Base-by-base conservation (phyloP, 1,284 basidiomycete species). In the Apiotrichum gracile region DNA sequence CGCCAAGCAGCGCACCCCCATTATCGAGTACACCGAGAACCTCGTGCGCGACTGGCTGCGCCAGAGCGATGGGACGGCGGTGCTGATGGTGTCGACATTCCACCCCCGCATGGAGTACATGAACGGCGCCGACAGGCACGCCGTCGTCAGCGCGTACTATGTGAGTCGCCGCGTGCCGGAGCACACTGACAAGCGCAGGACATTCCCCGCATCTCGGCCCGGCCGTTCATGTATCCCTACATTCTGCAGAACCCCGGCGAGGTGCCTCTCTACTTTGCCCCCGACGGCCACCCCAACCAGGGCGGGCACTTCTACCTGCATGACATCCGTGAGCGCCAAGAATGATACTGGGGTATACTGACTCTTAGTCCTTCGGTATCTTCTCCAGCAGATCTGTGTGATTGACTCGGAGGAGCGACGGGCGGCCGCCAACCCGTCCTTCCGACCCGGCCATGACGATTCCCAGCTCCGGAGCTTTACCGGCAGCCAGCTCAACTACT, bases 201-300 rank as follows among this genome's bases (percentile, higher is more conserved):
- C 43, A 46, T 54, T 22, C 52, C 52, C 17, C 47, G 52, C 47
- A 14, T 54, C 13, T 45, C 47, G 8, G 27, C 24, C 10, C 52
- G 52, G 47, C 22, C 35, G 1, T 54, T 49, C 42, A 21, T 49
- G 24, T 54, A 54, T 37, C 47, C 35, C 9, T 54, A 54, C 47
- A 31, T 54, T 17, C n/a, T 46, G 12, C 47, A 54, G 43, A 22
- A 49, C 37, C 31, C 17, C 27, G 43, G 49, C 40, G 47, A 44
- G 37, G 13, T 17, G 14, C 2, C 8, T 9, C 10, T 14, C n/a
- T 42, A 34, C 27, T 49, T 17, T 19, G 35, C 31, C 10, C 31
- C 4, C 31, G 31, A 31, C 9, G 31, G 31, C 10, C 31, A 31
- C 16, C 31, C 31, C 5, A 31, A 31, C 16, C 31, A 31, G 16